Evolutionary conservation across 345 rosid genomes (phyloP).

Genomic region (Lepidium aucheri): DNA sequence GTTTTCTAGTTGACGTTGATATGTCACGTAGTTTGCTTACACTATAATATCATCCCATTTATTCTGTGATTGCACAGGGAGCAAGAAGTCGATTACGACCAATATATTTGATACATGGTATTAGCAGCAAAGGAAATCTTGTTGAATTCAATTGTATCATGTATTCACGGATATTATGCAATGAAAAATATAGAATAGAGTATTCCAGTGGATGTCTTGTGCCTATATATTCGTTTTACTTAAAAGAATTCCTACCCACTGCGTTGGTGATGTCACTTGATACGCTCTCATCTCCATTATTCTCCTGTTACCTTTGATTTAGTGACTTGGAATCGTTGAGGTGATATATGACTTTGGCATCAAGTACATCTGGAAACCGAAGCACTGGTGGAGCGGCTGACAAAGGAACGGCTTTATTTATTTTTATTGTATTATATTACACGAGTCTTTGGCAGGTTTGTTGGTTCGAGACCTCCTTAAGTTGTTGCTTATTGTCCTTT

Average conservation of each 20-base stretch:
- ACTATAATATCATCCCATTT: neutral
- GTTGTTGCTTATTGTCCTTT: neutral
- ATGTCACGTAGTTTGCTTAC: neutral
- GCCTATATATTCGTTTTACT: neutral
- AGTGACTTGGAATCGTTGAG: neutral
- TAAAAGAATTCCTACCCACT: neutral
- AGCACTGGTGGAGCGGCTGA: neutral
- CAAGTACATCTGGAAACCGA: neutral
- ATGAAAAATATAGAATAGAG: neutral
- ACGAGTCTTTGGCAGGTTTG: neutral
- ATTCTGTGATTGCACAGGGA: slow-evolving; percentile 9
- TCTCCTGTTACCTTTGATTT: neutral
- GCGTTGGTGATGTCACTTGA: neutral
- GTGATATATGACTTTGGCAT: neutral
- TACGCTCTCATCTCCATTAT: neutral
- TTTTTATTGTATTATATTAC: neutral
- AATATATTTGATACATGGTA: slow-evolving; percentile 1
- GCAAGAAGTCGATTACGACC: neutral
- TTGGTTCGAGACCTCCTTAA: neutral
- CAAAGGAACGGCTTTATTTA: neutral
- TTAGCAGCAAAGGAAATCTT: neutral
- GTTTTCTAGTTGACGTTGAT: neutral
- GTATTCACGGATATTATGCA: slow-evolving; percentile 11
- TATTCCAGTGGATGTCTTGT: slow-evolving; percentile 9
- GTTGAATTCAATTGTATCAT: slow-evolving; percentile 21